Conservation (phyloP, 2,329 filamentous ascomycete species). For the Colletotrichum filicis region DNA sequence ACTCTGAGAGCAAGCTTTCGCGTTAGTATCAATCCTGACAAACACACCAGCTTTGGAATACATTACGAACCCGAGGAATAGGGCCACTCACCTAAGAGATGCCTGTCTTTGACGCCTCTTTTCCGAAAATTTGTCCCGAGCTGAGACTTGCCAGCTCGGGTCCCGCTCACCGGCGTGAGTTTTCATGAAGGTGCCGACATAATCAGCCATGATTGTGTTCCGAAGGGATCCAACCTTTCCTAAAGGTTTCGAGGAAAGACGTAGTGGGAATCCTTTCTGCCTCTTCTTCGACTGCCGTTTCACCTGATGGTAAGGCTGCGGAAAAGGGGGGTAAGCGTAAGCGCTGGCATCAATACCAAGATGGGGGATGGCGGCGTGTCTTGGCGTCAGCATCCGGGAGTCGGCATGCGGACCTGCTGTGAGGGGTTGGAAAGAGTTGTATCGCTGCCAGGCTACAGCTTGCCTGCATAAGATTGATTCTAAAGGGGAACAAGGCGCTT, state of each 20-base stretch:
- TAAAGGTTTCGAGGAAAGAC: too few species aligned
- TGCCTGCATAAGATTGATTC: too few species aligned
- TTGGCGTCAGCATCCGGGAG: too few species aligned
- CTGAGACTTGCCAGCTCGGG: slow-evolving; percentile 12
- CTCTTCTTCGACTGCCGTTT: too few species aligned
- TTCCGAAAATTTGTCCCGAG: not conserved
- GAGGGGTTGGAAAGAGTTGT: too few species aligned
- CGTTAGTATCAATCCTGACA: not conserved
- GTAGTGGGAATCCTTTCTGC: too few species aligned
- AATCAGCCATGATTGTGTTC: not conserved
- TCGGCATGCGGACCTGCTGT: too few species aligned
- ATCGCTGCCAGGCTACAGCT: too few species aligned
- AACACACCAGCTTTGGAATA: not conserved
- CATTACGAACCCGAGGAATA: too few species aligned
- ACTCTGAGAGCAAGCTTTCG: not conserved
- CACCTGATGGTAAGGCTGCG: not conserved
- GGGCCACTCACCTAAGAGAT: not conserved
- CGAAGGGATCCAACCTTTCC: not conserved
- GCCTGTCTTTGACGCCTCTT: not conserved
- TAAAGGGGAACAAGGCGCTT: too few species aligned
- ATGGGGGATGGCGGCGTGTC: too few species aligned
- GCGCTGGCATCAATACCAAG: not conserved
- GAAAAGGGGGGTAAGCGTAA: not conserved
- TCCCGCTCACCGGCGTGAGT: not conserved
- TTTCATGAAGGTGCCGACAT: not conserved